A percentile compares a stretch with the other conserved stretches of the same genome.
These are phyloP conservation scores for Scheffersomyces segobiensis DNA, from an alignment of 1,139 yeast species.

Conservation along the genomic window DNA sequence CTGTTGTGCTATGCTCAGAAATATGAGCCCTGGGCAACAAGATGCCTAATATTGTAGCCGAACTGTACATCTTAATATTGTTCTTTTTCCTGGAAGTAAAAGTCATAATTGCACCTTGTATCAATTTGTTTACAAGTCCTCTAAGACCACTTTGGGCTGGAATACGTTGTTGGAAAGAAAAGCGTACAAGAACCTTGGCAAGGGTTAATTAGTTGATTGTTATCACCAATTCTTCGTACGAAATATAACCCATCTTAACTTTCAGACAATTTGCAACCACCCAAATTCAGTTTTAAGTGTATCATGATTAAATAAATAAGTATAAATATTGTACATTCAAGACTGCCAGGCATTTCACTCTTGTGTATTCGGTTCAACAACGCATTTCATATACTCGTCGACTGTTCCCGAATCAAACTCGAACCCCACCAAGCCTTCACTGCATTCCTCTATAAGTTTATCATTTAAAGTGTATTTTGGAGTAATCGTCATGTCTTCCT, in stretches of 20 bases:
- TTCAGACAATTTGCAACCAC: neutral
- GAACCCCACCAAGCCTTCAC: constrained; percentile 24
- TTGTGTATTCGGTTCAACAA: constrained; percentile 20
- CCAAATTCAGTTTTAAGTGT: neutral
- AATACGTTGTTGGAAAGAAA: no score
- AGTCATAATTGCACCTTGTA: no score
- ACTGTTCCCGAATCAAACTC: constrained; percentile 19
- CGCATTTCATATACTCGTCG: constrained; percentile 25
- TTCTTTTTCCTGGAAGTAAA: no score
- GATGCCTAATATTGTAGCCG: no score
- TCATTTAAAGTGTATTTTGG: constrained; percentile 18
- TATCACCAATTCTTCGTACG: neutral
- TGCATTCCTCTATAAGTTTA: constrained; percentile 17
- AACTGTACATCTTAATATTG: no score
- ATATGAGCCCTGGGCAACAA: no score
- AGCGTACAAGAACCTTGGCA: no score
- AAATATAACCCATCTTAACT: neutral
- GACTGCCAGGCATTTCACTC: neutral
- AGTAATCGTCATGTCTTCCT: constrained; percentile 18
- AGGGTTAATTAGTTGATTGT: neutral
- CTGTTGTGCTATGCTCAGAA: no score
- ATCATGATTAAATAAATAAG: no score
- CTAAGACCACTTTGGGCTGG: no score
- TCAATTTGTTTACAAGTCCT: no score
- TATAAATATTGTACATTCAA: neutral